A percentile compares a stretch with the other conserved stretches of the same genome.
These are phyloP conservation scores for Metschnikowia bowlesiae DNA, from an alignment of 805 yeast species.

Conservation along the genomic window DNA sequence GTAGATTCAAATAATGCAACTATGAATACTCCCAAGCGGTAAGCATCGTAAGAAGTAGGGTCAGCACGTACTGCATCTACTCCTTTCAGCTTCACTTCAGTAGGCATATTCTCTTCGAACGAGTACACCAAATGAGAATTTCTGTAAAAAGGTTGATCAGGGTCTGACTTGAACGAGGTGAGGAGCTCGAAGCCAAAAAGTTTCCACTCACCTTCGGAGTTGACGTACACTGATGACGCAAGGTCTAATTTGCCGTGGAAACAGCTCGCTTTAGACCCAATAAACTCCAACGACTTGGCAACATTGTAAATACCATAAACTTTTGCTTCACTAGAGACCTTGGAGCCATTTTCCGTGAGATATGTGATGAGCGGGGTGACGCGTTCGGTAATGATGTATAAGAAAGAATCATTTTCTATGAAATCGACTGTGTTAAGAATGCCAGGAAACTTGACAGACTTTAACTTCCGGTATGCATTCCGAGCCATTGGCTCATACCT, in stretches of 20 bases:
- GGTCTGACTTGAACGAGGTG: constrained; percentile 45
- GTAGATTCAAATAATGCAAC: constrained; percentile 40
- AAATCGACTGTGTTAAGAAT: constrained; percentile 59
- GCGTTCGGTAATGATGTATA: constrained; percentile 65
- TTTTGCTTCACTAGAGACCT: constrained; percentile 32
- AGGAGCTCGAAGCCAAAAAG: constrained; percentile 76
- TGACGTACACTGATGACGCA: constrained; percentile 56
- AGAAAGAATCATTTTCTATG: constrained; percentile 51
- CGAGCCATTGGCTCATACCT: constrained; percentile 28
- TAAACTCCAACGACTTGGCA: constrained; percentile 49
- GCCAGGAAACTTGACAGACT: constrained; percentile 66
- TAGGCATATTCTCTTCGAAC: constrained; percentile 37
- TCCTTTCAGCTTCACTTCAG: constrained; percentile 45
- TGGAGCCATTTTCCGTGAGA: constrained; percentile 26
- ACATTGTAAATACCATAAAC: constrained; percentile 55
- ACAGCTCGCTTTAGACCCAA: constrained; percentile 54
- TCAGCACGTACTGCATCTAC: constrained; percentile 32
- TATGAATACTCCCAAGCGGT: constrained; percentile 55
- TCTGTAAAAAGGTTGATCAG: constrained; percentile 41
- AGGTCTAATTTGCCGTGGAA: constrained; percentile 60
- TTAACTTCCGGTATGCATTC: constrained; percentile 41
- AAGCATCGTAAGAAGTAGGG: constrained; percentile 58
- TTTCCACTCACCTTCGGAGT: constrained; percentile 73
- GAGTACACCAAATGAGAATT: constrained; percentile 23
- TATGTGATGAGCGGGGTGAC: constrained; percentile 49